Conservation (phyloP, 2,329 filamentous ascomycete species). For the Botryosphaeria agaves region DNA sequence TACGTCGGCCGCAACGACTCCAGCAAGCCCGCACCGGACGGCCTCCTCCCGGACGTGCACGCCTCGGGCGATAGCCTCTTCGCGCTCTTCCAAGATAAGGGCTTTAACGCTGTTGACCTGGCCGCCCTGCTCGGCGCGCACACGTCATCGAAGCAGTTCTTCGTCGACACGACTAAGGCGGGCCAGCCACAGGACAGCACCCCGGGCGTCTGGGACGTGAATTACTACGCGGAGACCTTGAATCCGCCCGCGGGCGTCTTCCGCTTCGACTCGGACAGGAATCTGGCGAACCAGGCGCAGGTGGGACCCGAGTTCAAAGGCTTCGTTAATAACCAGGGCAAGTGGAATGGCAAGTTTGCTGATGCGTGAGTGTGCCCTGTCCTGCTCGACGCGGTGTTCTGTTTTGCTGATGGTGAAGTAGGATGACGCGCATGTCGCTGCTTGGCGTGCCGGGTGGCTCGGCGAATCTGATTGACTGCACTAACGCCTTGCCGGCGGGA, state of each 20-base stretch:
- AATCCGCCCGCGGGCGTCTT: constrained; percentile 12
- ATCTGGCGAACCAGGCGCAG: constrained; percentile 15
- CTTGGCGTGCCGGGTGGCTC: not conserved
- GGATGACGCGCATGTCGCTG: not conserved
- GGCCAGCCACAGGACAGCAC: constrained; percentile 19
- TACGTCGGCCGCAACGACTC: constrained; percentile 33
- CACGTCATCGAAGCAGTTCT: constrained; percentile 18
- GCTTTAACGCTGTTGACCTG: constrained; percentile 18
- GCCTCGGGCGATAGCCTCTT: constrained; percentile 17
- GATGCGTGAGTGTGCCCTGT: not conserved
- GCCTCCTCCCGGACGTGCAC: constrained; percentile 15
- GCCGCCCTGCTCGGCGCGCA: constrained; percentile 17
- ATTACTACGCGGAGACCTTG: constrained; percentile 17
- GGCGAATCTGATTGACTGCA: not conserved
- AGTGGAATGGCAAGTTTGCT: constrained; percentile 7
- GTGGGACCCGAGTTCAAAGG: constrained; percentile 13
- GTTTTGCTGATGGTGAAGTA: not conserved
- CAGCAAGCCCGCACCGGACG: constrained; percentile 14
- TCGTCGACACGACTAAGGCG: constrained; percentile 13
- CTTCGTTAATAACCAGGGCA: constrained; percentile 6
- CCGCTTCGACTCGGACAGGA: constrained; percentile 19
- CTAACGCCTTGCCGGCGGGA: not conserved
- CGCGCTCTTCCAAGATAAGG: constrained; percentile 19
- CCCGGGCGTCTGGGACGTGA: constrained; percentile 19
- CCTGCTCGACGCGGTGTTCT: not conserved